Conservation (phyloP, 2,329 filamentous ascomycete species). For the Exophiala bonariae region DNA sequence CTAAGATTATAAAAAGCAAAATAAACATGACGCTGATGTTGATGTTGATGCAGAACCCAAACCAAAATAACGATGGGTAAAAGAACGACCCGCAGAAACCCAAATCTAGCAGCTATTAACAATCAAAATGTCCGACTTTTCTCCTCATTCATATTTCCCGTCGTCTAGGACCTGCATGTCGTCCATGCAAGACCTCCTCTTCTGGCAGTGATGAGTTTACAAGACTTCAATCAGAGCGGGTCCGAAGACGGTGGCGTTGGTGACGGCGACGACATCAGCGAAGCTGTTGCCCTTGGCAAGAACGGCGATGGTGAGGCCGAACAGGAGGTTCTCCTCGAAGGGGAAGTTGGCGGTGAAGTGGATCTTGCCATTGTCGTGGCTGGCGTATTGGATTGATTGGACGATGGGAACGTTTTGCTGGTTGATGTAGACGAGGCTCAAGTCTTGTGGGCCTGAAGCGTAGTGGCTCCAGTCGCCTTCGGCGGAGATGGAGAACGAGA, state of each 20-base stretch:
- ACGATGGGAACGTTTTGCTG: conserved; percentile 41
- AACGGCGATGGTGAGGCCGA: conserved; percentile 42
- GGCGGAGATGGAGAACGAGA: conserved; percentile 51
- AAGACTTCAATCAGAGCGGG: conserved; percentile 38
- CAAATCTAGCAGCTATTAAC: too few relatives aligned
- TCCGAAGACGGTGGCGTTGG: conserved; percentile 35
- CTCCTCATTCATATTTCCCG: too few relatives aligned
- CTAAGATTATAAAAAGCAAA: too few relatives aligned
- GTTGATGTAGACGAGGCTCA: conserved; percentile 41
- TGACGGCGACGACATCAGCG: conserved; percentile 32
- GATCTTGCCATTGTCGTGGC: conserved; percentile 21
- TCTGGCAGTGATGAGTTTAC: conserved; percentile 18
- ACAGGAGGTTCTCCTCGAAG: conserved; percentile 34
- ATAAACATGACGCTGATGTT: too few relatives aligned
- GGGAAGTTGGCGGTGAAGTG: conserved; percentile 36
- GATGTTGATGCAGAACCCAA: too few relatives aligned
- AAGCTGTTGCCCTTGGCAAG: conserved; percentile 35
- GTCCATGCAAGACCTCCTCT: too few relatives aligned
- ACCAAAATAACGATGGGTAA: too few relatives aligned
- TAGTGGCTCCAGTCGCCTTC: conserved; percentile 19
- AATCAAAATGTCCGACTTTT: too few relatives aligned
- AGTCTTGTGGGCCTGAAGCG: conserved; percentile 28
- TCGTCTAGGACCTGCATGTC: too few relatives aligned
- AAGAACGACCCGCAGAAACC: too few relatives aligned
- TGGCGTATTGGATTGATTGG: conserved; percentile 30